Conservation (phyloP, 352 stramenopile species). For the Phytophthora pisi region DNA sequence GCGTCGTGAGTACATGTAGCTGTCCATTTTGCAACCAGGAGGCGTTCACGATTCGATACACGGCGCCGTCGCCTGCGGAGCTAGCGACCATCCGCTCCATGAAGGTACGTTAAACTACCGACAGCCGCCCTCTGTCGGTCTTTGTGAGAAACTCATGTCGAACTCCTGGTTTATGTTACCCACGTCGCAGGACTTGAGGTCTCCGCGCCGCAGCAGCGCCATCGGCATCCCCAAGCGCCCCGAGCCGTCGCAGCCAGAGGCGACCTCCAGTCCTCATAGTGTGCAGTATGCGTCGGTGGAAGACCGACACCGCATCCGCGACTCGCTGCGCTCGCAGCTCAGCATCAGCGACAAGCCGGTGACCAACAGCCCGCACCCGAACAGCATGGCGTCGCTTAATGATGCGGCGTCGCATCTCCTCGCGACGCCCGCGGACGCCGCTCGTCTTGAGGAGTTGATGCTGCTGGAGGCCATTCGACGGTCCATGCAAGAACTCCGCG, state of each 20-base stretch:
- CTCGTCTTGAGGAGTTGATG: conserved; percentile 79
- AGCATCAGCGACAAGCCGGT: conserved; percentile 62
- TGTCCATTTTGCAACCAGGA: conserved; percentile 87
- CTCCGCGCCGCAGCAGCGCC: conserved; percentile 38
- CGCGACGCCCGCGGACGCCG: conserved; percentile 57
- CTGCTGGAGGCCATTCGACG: conserved; percentile 83
- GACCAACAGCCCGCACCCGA: conserved; percentile 56
- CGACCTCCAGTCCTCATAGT: conserved; percentile 15
- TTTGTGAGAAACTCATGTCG: background rate
- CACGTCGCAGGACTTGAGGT: conserved; percentile 30
- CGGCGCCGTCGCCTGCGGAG: conserved; percentile 48
- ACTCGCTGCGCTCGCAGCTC: conserved; percentile 73
- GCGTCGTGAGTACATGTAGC: conserved; percentile 26
- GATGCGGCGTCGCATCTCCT: conserved; percentile 43
- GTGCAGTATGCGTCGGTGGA: conserved; percentile 74
- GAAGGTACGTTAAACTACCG: conserved; percentile 25
- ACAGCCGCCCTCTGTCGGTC: background rate
- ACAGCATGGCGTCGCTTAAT: conserved; percentile 44
- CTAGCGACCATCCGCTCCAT: conserved; percentile 50
- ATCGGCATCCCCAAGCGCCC: conserved; percentile 39
- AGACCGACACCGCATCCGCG: conserved; percentile 73
- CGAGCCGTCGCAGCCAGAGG: conserved; percentile 11
- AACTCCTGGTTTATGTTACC: conserved; percentile 15
- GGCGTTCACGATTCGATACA: conserved; percentile 61
- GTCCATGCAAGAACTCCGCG: conserved; percentile 70